These are phyloP conservation scores for Neofusicoccum parvum DNA, from an alignment of 2,329 filamentous ascomycete species.

Conservation along the genomic window DNA sequence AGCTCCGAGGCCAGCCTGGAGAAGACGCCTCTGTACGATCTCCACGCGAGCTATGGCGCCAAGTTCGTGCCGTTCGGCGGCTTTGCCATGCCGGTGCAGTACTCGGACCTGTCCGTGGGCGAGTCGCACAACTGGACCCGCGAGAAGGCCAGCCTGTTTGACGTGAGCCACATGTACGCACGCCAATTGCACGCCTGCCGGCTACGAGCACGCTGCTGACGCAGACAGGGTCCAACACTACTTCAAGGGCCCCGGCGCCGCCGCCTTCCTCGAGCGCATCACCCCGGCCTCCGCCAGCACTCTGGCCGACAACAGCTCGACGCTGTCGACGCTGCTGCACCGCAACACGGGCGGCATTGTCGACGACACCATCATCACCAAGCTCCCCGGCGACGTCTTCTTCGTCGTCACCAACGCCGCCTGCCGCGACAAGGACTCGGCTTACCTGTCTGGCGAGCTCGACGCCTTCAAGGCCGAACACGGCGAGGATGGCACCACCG, in stretches of 20 bases:
- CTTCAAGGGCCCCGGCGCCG: constrained; percentile 77
- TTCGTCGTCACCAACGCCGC: constrained; percentile 96
- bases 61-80: constrained; percentile 98
- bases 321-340: constrained; percentile 81
- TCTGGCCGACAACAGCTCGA: constrained; percentile 70
- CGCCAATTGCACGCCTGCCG: neutral
- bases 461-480: constrained; percentile 59
- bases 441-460: constrained; percentile 73
- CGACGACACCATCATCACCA: constrained; percentile 90
- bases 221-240: constrained; percentile 70
- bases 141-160: constrained; percentile 85
- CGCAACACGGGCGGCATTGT: constrained; percentile 77
- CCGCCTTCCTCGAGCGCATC: constrained; percentile 78
- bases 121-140: constrained; percentile 92
- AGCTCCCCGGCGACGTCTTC: constrained; percentile 70
- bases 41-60: constrained; percentile 75
- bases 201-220: neutral
- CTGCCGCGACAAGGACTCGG: constrained; percentile 84
- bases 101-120: constrained; percentile 72
- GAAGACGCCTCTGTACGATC: constrained; percentile 75
- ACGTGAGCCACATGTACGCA: constrained; percentile 90
- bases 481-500: constrained; percentile 44
- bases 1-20: constrained; percentile 28
- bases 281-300: constrained; percentile 74
- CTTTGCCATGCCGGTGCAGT: constrained; percentile 91